Evolutionary conservation across 2,329 filamentous ascomycete species (phyloP).

Genomic region (Aspergillus tanneri): DNA sequence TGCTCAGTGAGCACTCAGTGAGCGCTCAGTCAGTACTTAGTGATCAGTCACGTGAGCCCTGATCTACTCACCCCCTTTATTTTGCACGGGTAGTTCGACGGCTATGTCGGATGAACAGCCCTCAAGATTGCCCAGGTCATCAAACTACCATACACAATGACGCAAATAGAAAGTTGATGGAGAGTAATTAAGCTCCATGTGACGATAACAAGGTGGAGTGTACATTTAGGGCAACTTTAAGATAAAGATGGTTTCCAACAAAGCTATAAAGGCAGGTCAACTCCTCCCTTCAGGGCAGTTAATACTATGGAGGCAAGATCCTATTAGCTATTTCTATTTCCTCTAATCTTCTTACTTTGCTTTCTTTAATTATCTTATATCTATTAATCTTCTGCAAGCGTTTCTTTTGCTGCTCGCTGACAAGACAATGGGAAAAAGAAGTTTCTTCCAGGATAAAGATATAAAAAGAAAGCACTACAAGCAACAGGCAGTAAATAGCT

Average conservation of each 20-base stretch:
- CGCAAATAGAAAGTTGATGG: neutral
- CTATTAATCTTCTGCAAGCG: neutral
- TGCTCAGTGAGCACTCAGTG: neutral
- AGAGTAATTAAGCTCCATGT: slow-evolving; percentile 1
- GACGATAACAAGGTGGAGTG: neutral
- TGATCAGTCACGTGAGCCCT: neutral
- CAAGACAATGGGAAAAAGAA: slow-evolving; percentile 5
- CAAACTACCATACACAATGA: neutral
- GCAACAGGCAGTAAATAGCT: neutral
- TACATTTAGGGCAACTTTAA: neutral
- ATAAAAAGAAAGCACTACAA: slow-evolving; percentile 1
- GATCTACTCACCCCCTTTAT: slow-evolving; percentile 1
- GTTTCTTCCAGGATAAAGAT: slow-evolving; percentile 1
- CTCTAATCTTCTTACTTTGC: slow-evolving; percentile 1
- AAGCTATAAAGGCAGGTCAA: slow-evolving; percentile 2
- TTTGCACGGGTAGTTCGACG: slow-evolving; percentile 7
- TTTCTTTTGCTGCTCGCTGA: neutral
- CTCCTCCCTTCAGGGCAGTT: slow-evolving; percentile 1
- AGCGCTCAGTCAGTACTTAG: neutral
- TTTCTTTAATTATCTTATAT: slow-evolving; percentile 1
- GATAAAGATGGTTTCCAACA: slow-evolving; percentile 1
- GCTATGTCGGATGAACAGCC: slow-evolving; percentile 1
- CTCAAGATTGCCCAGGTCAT: neutral
- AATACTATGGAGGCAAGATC: slow-evolving; percentile 4
- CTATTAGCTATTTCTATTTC: neutral